phyloP scores from a whole-genome alignment of 2,329 filamentous ascomycete species.

The Periconia sp. region DNA sequence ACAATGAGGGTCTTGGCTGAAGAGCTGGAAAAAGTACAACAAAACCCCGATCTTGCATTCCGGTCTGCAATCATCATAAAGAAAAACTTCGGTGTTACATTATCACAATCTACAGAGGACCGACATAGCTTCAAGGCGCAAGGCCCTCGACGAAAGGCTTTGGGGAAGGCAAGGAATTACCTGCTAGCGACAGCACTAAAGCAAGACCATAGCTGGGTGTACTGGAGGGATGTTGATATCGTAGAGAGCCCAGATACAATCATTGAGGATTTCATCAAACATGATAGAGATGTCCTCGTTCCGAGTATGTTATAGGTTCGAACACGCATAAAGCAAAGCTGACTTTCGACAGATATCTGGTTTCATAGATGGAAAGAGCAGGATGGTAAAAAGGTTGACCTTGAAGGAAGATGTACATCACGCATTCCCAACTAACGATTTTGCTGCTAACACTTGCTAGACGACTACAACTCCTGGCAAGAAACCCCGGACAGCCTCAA shows the following conservation, averaged over 20 bases:
- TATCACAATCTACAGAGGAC: slow-evolving; percentile 81
- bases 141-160: slow-evolving; percentile 85
- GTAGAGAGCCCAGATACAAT: slow-evolving; percentile 86
- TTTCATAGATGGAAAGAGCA: slow-evolving; percentile 86
- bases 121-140: slow-evolving; percentile 88
- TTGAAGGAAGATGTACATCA: slow-evolving; percentile 87
- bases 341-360: slow-evolving; percentile 76
- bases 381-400: slow-evolving; percentile 68
- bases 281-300: slow-evolving; percentile 90
- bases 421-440: background rate
- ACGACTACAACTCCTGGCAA: slow-evolving; percentile 99
- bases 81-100: slow-evolving; percentile 82
- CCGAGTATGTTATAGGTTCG: slow-evolving; percentile 74
- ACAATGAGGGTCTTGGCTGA: slow-evolving; percentile 82
- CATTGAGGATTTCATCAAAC: slow-evolving; percentile 92
- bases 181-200: slow-evolving; percentile 83
- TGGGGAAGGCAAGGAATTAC: slow-evolving; percentile 92
- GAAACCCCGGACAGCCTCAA: slow-evolving; percentile 86
- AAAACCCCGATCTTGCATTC: slow-evolving; percentile 79
- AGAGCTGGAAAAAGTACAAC: slow-evolving; percentile 88
- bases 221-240: slow-evolving; percentile 98
- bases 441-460: slow-evolving; percentile 52
- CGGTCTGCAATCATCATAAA: slow-evolving; percentile 82
- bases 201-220: slow-evolving; percentile 96
- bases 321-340: slow-evolving; percentile 8